Base-by-base conservation (phyloP, 805 yeast species). In the Candida michaelii region DNA sequence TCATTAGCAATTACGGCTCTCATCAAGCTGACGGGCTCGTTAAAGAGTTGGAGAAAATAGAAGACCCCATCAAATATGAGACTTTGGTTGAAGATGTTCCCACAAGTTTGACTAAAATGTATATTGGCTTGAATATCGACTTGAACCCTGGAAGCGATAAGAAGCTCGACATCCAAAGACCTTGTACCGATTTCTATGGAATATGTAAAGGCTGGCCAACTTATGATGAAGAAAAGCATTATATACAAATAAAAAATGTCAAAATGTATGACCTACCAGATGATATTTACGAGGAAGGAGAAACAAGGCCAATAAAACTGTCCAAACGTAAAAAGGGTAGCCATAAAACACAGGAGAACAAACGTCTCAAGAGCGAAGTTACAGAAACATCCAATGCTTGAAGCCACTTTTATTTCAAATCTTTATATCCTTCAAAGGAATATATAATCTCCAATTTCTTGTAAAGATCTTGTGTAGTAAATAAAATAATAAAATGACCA, bases 111-210 rank as follows among this genome's bases (percentile, higher is more conserved):
- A 83, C 95, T 13, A 83, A 86, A 36, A 69, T 89, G 46, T 93
- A 78, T 62, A 79, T 93, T 54, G 99, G 98, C 0, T 65, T 93
- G 36, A 82, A 76, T 14, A 61, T 39, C 80, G 77, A 17, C 76
- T 76, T 27, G 66, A 42, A 12, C 21, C 40, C 3, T 32, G 36
- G 3, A 40, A 44, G 5, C 34, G 23, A 12, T 23, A 51, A 43
- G 34, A 78, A 82, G 53, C 74, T 90, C 52, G 96, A 89, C 60
- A 83, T 91, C 44, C 95, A 85, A 54, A 77, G 82, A 49, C 96
- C 96, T 14, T 90, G 98, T 59, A 76, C 87, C 15, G 98, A 93
- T 47, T 93, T 91, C 60, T 89, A 78, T 65, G 82, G 76, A 32
- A 65, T 88, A 6, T 88, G 97, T 63, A 82, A 87, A 49, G 74